Conservation (phyloP, 306 rosid species). For the Malus sieversii region DNA sequence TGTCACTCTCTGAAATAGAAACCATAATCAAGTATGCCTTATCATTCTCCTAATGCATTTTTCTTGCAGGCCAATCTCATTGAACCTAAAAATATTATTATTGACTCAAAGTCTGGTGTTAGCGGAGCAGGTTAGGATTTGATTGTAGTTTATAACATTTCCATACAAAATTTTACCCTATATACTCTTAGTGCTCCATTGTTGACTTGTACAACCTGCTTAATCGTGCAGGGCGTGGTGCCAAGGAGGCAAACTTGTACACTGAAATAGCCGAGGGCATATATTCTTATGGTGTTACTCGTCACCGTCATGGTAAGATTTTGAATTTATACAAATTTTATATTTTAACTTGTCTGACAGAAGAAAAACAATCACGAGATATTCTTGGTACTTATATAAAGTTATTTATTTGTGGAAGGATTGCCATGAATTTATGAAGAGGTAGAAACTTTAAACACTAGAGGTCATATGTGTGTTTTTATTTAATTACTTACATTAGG, state of each 20-base stretch:
- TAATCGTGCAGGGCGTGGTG: constrained; percentile 69
- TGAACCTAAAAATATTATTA: constrained; percentile 46
- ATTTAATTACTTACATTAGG: not conserved
- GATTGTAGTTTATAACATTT: constrained; percentile 8
- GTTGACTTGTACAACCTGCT: constrained; percentile 16
- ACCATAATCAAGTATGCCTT: not conserved
- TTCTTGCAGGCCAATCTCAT: constrained; percentile 68
- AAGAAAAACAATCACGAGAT: not conserved
- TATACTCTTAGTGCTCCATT: not conserved
- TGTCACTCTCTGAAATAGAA: not conserved
- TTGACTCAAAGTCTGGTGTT: constrained; percentile 94
- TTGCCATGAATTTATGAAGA: not conserved
- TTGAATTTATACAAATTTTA: not conserved
- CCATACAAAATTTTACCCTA: not conserved
- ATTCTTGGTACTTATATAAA: not conserved
- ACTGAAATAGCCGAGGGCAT: constrained; percentile 90
- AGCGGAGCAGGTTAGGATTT: constrained; percentile 85
- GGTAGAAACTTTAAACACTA: not conserved
- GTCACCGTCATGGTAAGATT: constrained; percentile 86
- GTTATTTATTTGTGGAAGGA: not conserved
- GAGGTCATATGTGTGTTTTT: not conserved
- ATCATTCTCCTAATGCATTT: constrained; percentile 14
- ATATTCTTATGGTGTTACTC: constrained; percentile 73
- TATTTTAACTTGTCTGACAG: not conserved
- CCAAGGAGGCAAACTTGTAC: constrained; percentile 69